Base-by-base conservation (phyloP, 2,329 filamentous ascomycete species). In the Paraphaeosphaeria sporulosa region DNA sequence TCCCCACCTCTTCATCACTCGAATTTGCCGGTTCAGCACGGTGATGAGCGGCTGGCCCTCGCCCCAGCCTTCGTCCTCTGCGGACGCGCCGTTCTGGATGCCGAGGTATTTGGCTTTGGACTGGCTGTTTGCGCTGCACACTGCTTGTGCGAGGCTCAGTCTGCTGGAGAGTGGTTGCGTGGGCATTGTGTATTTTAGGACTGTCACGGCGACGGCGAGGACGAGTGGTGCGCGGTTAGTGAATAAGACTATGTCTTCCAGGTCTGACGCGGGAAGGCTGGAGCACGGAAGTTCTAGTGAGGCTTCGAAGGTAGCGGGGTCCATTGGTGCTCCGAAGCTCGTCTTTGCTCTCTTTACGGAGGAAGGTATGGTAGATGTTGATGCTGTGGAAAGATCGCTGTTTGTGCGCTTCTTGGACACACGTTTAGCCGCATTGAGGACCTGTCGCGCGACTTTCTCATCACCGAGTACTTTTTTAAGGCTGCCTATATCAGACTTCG, bases 191-290 rank as follows among this genome's bases (percentile, higher is more conserved):
- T 90, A 89, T 48, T 90, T 89, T 49, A 96, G 75, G 51, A 94
- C 74, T 61, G 88, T 86, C 15, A 93, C 86, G 0, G 90, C 88
- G 76, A 96, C 96, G 0, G 92, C 92, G 5, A 96, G 83, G 1
- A 96, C 88, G 1, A 96, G 80, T 1, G 93, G 93, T 2, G 93
- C 93, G 42, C 93, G 84, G 70, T 96, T 96, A 0, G 92, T 95
- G 62, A 89, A 80, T 1, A 96, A 67, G 0, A 82, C 80, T 0
- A 86, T 86, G 1, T 79, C 76, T 15, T 82, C 80, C 4, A 96
- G 86, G 8, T 83, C 78, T 1, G 86, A 83, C 67, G 91, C 88
- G 49, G 88, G 83, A 30, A 79, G 78, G 8, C 80, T 80, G 2
- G 87, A 75, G 1, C 70, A 67, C 0, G 90, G 88, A 1, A 93